Percentiles rank a stretch among this genome's conserved stretches.
These are phyloP conservation scores for Juncus effusus DNA, from an alignment of 176 grass and related monocot genomes.

Conservation along the genomic window DNA sequence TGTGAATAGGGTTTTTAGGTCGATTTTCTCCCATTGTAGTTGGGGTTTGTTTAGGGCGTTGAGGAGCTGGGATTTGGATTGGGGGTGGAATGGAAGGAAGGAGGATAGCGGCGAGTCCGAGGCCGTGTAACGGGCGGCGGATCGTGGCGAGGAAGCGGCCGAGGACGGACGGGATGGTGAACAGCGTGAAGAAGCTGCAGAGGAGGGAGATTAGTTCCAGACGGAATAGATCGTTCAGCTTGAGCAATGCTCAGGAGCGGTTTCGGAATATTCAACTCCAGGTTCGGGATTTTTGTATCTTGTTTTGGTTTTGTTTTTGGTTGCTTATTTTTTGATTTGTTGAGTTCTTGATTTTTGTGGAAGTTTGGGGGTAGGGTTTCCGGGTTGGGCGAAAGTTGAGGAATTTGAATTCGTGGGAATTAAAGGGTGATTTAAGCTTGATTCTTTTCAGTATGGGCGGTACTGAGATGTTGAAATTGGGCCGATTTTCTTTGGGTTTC, in stretches of 20 bases:
- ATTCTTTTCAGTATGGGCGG: not conserved
- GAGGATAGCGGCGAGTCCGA: conserved; percentile 68
- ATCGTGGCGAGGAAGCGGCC: conserved; percentile 72
- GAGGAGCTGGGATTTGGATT: not conserved
- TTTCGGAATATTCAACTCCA: conserved; percentile 85
- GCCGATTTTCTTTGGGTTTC: not conserved
- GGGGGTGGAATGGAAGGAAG: conserved; percentile 54
- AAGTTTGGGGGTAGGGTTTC: not conserved
- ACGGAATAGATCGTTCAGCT: conserved; percentile 61
- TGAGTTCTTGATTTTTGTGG: conserved; percentile 6
- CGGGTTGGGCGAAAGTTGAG: not conserved
- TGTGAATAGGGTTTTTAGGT: not conserved
- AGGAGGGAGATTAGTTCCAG: conserved; percentile 74
- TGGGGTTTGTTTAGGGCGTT: no score
- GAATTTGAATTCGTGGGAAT: not conserved
- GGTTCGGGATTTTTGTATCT: conserved; percentile 28
- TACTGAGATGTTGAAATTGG: conserved; percentile 4
- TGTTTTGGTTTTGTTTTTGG: not conserved
- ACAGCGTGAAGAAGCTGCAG: conserved; percentile 79
- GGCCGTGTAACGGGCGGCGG: conserved; percentile 66
- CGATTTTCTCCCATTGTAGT: no score
- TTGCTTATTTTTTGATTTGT: not conserved
- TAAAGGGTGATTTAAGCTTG: conserved; percentile 7
- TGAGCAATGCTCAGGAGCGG: conserved; percentile 79
- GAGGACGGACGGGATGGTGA: conserved; percentile 46